These are phyloP conservation scores for Leersia perrieri DNA, from an alignment of 176 grass and related monocot species.

Conservation along the genomic window DNA sequence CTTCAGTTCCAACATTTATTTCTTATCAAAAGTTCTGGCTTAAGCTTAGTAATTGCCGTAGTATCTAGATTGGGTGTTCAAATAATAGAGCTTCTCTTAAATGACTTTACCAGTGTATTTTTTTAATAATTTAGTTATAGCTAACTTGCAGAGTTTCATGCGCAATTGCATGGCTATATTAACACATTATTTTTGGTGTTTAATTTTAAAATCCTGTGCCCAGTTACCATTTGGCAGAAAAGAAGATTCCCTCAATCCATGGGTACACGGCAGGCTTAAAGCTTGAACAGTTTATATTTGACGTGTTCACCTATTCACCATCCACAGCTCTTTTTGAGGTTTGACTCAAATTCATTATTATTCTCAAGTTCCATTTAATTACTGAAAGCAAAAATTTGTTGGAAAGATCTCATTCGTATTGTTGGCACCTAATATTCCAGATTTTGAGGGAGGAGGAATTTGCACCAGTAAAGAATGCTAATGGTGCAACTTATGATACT, in stretches of 20 bases:
- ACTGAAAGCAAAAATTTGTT: neutral
- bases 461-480: conserved; percentile 94
- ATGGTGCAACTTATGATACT: conserved; percentile 75
- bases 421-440: conserved; percentile 36
- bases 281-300: conserved; percentile 92
- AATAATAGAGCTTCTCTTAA: neutral
- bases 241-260: conserved; percentile 89
- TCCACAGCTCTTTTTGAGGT: conserved; percentile 89
- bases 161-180: too few relatives aligned
- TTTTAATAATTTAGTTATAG: neutral
- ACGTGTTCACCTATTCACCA: conserved; percentile 81
- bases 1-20: neutral
- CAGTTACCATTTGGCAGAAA: conserved; percentile 88
- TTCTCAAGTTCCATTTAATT: neutral
- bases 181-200: neutral
- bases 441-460: conserved; percentile 94
- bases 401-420: neutral
- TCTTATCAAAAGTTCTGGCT: neutral
- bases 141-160: neutral
- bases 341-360: neutral
- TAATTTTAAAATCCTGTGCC: conserved; percentile 22
- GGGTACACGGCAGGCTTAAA: conserved; percentile 72
- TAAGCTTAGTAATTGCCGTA: conserved; percentile 7
- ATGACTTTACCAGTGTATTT: neutral
- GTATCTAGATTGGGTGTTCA: neutral